Evolutionary conservation across 176 grass and related monocot species (phyloP), one percentile per base, ranked within the genome.

Genomic region (Oropetium thomaeum): DNA sequence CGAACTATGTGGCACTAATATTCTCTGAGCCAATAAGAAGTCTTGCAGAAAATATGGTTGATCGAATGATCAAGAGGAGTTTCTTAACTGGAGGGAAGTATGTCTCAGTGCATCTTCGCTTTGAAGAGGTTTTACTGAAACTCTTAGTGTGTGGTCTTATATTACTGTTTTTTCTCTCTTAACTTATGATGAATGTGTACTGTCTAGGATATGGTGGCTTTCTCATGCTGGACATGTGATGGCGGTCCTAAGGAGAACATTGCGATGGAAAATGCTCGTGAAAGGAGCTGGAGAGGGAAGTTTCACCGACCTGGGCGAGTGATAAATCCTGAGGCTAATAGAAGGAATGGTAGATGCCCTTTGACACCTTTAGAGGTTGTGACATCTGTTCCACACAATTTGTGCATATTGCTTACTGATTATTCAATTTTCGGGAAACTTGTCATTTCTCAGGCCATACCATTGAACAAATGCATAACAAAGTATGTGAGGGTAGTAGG

Each of bases 141-240:
- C 66, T 34, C 37, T 17, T 47, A 23, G 16, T 78, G 14, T 29
- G 7, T 42, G 58, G 30, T 30, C 65, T 51, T 11, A 59, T 66
- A 67, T 76, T 53, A 13, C 54, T 49, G 68, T 32, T 62, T 74
- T 74, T 49, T 74, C 53, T 74, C 40, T 57, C 27, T 22, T 33
- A 67, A 76, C 48, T 78, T 69, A 55, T 69, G 15, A n/a, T 87
- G 64, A 65, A 42, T 63, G 25, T 72, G n/a, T 16, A 72, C 60
- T 69, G 20, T 42, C 44, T 75, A 97, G 95, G 95, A 98, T 87
- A 98, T 98, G 95, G 81, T 94, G 80, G 91, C 95, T 33, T 98
- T 98, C 85, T 98, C 95, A 55, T 98, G 95, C 64, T 98, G 95
- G 76, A 92, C 63, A 40, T 94, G 92, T 83, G 91, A 92, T 44